Evolutionary conservation across 129 eudicot genomes (phyloP).

Genomic region (Pittosporum tobira): DNA sequence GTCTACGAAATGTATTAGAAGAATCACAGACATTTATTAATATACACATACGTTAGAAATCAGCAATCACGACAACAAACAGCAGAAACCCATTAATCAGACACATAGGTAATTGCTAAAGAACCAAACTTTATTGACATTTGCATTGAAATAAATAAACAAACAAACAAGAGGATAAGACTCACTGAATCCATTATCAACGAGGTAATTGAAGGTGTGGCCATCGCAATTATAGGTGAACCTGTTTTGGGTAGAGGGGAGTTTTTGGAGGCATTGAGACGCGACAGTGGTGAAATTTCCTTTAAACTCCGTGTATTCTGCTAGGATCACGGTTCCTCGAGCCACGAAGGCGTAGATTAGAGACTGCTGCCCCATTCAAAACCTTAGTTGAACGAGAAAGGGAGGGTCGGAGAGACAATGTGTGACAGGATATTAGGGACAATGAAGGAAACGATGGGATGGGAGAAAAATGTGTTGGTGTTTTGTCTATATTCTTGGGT

Average conservation of each 20-base stretch:
- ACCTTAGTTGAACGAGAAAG: too few species aligned
- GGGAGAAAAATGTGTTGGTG: neutral
- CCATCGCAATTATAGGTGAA: conserved; percentile 58
- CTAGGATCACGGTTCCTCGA: conserved; percentile 55
- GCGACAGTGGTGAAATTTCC: conserved; percentile 49
- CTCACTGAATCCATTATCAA: conserved; percentile 50
- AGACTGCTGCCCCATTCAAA: conserved; percentile 49
- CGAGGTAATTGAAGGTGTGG: conserved; percentile 53
- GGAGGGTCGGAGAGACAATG: too few species aligned
- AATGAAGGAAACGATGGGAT: conserved; percentile 1
- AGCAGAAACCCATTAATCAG: too few species aligned
- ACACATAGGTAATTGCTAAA: too few species aligned
- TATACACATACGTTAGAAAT: too few species aligned
- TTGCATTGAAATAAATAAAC: conserved; percentile 1
- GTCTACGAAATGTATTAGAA: too few species aligned
- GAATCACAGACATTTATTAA: too few species aligned
- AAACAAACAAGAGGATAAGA: neutral
- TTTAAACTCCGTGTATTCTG: conserved; percentile 55
- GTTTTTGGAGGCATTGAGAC: conserved; percentile 38
- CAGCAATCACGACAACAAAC: too few species aligned
- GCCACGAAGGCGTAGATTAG: conserved; percentile 64
- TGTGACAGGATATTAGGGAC: too few species aligned
- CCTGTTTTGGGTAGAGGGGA: conserved; percentile 38
- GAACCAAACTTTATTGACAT: neutral
- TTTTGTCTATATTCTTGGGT: neutral